These are phyloP conservation scores for Tillandsia fasciculata DNA, from an alignment of 176 grass and related monocot genomes.

Conservation along the genomic window DNA sequence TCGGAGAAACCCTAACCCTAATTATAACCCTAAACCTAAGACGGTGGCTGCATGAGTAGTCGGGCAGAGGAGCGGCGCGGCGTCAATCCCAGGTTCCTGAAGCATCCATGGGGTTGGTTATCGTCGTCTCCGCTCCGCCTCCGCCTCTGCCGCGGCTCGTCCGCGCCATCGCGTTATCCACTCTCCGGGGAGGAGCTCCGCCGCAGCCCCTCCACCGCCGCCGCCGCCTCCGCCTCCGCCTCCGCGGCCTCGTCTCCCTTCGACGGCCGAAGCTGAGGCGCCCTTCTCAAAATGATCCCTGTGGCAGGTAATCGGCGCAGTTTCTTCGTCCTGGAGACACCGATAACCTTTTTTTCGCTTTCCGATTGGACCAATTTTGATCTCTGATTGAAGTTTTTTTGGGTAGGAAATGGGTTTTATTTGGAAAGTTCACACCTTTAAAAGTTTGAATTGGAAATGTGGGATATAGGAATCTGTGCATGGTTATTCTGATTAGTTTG, in stretches of 20 bases:
- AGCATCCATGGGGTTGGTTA: constrained; percentile 22
- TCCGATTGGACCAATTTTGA: neutral
- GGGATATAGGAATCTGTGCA: neutral
- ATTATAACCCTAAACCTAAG: neutral
- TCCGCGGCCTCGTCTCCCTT: neutral
- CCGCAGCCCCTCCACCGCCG: neutral
- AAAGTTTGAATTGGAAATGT: neutral
- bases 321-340: neutral
- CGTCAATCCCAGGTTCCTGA: constrained; percentile 16
- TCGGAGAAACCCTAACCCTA: constrained; percentile 6
- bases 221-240: too few relatives aligned
- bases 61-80: neutral
- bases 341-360: neutral
- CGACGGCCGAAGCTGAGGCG: neutral
- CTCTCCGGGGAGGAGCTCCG: neutral
- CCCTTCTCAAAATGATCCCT: neutral
- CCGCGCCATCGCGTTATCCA: neutral
- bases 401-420: too few relatives aligned
- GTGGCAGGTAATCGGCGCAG: constrained; percentile 6
- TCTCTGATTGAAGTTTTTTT: too few relatives aligned
- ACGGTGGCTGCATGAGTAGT: neutral
- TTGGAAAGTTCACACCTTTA: too few relatives aligned
- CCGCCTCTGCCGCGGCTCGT: neutral
- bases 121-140: neutral
- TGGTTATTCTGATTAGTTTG: neutral